Base-by-base conservation (phyloP, 2,329 filamentous ascomycete species). In the Colletotrichum ledebouriae region DNA sequence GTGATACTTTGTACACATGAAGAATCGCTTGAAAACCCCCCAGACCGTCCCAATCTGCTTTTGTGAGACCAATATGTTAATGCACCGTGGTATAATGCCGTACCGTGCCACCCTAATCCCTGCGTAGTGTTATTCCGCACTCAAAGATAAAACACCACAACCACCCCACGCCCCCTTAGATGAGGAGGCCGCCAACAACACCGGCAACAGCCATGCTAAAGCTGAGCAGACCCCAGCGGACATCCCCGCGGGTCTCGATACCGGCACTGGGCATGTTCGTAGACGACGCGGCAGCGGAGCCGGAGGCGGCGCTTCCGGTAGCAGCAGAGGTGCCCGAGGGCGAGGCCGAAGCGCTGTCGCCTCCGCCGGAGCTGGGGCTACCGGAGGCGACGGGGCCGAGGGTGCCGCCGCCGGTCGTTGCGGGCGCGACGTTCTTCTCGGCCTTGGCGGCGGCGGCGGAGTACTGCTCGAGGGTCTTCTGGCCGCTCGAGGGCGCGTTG, bases 141-240 rank as follows among this genome's bases (percentile, higher is more conserved):
- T 25, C 25, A 49, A 20, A 13, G 13, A 9, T 2, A 52, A 42
- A 41, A 41, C 4, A 13, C 11, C 33, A 15, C 34, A 25, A 42
- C 61, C 13, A 13, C 29, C 6, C 6, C 29, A 29, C 6, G 1
- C 4, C 5, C 6, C 6, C 29, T 59, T 63, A 71, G 37, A 71
- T 46, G 50, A 71, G 62, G 3, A 71, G 58, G 0, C 69, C 69
- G 11, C 69, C 69, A 20, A 70, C 44, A 37, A 71, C 25, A 33
- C 66, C 69, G 0, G 69, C 61, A 29, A 69, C 52, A 37, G 67
- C 69, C 37, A 70, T 42, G 13, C 69, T 61, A 1, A 67, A 15
- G 61, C 66, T 67, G 41, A 71, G 41, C 11, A 71, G 52, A 1
- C 66, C 69, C 69, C 66, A 71, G 15, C 62, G 52, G 3, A 70